These are phyloP conservation scores for Ophiostoma quercus DNA, from an alignment of 2,329 filamentous ascomycete genomes.

Conservation along the genomic window DNA sequence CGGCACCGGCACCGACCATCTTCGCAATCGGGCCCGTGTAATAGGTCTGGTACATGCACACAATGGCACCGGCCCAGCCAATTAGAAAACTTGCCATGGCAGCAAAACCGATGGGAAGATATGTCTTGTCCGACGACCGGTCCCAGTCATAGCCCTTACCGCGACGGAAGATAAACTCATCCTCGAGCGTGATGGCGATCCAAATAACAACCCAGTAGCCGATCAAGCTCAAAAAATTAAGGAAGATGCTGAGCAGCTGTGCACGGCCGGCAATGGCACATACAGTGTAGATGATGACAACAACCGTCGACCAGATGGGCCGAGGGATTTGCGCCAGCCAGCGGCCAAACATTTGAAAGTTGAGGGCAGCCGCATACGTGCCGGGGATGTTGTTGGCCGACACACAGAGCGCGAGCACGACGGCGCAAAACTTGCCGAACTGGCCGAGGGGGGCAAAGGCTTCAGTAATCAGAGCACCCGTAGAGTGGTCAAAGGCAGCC, in stretches of 20 bases:
- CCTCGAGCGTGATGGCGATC: conserved; percentile 57
- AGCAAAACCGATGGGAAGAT: conserved; percentile 58
- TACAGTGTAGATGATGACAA: conserved; percentile 58
- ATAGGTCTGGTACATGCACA: conserved; percentile 66
- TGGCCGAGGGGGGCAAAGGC: conserved; percentile 53
- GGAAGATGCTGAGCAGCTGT: conserved; percentile 59
- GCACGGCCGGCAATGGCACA: conserved; percentile 59
- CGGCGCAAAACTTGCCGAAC: conserved; percentile 63
- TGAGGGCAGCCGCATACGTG: conserved; percentile 60
- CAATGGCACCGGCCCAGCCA: conserved; percentile 59
- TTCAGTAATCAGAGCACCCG: conserved; percentile 60
- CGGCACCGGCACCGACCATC: conserved; percentile 28
- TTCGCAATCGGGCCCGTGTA: conserved; percentile 53
- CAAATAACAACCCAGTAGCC: conserved; percentile 65
- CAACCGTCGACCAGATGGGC: conserved; percentile 59
- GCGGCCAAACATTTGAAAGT: conserved; percentile 60
- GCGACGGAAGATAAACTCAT: conserved; percentile 57
- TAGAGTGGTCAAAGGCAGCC: conserved; percentile 51
- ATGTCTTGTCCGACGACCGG: conserved; percentile 53
- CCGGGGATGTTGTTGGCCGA: conserved; percentile 62
- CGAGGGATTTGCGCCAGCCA: conserved; percentile 55
- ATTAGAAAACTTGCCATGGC: conserved; percentile 57
- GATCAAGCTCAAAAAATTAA: conserved; percentile 65
- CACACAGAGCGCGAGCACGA: conserved; percentile 58
- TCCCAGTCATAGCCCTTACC: conserved; percentile 53